Conservation (phyloP, 2,329 filamentous ascomycete species). For the Diplodia sapinea region DNA sequence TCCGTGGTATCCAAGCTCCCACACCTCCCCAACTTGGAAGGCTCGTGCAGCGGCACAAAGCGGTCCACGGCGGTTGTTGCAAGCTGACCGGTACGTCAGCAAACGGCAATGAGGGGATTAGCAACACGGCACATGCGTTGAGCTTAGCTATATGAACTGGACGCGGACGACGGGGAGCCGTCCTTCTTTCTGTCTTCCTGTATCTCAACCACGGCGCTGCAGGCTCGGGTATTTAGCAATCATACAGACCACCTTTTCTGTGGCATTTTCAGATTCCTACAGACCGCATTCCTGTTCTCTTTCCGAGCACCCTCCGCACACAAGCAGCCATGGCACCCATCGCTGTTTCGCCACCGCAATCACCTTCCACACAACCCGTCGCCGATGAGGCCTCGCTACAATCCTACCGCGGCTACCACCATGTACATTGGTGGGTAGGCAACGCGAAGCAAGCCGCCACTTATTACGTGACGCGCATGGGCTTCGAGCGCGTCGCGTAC, state of each 20-base stretch:
- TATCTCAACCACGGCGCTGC: neutral
- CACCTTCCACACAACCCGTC: slow-evolving; percentile 9
- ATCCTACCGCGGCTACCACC: slow-evolving; percentile 81
- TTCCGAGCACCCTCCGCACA: neutral
- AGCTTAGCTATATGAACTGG: slow-evolving; percentile 7
- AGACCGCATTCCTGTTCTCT: neutral
- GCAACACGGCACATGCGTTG: slow-evolving; percentile 14
- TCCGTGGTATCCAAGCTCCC: slow-evolving; percentile 42
- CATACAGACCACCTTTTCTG: neutral
- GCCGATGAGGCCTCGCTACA: slow-evolving; percentile 15
- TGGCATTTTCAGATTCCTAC: neutral
- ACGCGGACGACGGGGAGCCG: slow-evolving; percentile 1
- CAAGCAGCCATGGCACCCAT: slow-evolving; percentile 23
- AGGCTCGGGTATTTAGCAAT: slow-evolving; percentile 14
- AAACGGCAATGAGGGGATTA: slow-evolving; percentile 24
- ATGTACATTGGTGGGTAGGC: slow-evolving; percentile 94
- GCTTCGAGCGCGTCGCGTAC: slow-evolving; percentile 83
- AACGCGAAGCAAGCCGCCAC: slow-evolving; percentile 94
- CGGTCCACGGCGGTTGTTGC: slow-evolving; percentile 28
- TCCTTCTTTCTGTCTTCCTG: neutral
- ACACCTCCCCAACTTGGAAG: neutral
- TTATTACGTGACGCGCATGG: slow-evolving; percentile 87
- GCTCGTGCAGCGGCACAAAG: slow-evolving; percentile 23
- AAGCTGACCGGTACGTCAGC: slow-evolving; percentile 23
- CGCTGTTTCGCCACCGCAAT: slow-evolving; percentile 18